Percentiles rank a stretch among this genome's conserved stretches.
These are phyloP conservation scores for Peribolospora baueri DNA, from an alignment of 768 basidiomycete species.

Conservation along the genomic window DNA sequence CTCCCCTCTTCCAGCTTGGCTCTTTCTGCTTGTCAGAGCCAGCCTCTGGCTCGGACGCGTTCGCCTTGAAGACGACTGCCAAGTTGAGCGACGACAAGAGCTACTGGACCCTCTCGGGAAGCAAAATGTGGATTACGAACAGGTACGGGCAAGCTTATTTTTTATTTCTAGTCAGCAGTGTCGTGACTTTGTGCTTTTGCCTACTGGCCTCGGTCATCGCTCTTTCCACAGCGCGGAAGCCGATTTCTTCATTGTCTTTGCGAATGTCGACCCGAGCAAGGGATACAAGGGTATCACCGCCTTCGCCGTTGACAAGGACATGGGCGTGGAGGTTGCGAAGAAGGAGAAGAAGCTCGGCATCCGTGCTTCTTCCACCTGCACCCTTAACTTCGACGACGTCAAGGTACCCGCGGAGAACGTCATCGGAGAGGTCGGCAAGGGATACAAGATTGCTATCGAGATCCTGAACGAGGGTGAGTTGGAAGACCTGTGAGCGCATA, in stretches of 20 bases:
- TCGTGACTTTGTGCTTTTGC: too few species aligned
- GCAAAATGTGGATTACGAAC: slow-evolving; percentile 42
- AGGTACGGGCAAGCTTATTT: background rate
- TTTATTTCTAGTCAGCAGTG: too few species aligned
- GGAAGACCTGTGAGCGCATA: background rate
- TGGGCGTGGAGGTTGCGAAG: slow-evolving; percentile 92
- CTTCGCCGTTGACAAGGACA: slow-evolving; percentile 83
- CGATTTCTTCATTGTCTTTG: slow-evolving; percentile 35
- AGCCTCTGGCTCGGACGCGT: slow-evolving; percentile 85
- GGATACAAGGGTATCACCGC: slow-evolving; percentile 99
- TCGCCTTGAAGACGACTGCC: slow-evolving; percentile 81
- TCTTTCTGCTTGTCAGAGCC: slow-evolving; percentile 89
- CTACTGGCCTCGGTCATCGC: background rate
- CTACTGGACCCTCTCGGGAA: slow-evolving; percentile 73
- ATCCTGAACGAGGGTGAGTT: slow-evolving; percentile 65
- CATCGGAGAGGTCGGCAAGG: slow-evolving; percentile 55
- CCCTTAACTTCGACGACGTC: slow-evolving; percentile 81
- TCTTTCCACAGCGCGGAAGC: slow-evolving; percentile 11
- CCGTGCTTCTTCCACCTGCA: slow-evolving; percentile 81
- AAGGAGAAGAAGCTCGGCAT: slow-evolving; percentile 98
- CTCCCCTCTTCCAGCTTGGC: slow-evolving; percentile 38
- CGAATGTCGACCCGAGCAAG: slow-evolving; percentile 76
- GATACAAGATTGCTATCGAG: slow-evolving; percentile 60
- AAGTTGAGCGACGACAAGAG: slow-evolving; percentile 47
- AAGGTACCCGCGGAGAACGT: slow-evolving; percentile 64